Conservation (phyloP, 2,329 filamentous ascomycete genomes). For the Cytospora leucostoma region DNA sequence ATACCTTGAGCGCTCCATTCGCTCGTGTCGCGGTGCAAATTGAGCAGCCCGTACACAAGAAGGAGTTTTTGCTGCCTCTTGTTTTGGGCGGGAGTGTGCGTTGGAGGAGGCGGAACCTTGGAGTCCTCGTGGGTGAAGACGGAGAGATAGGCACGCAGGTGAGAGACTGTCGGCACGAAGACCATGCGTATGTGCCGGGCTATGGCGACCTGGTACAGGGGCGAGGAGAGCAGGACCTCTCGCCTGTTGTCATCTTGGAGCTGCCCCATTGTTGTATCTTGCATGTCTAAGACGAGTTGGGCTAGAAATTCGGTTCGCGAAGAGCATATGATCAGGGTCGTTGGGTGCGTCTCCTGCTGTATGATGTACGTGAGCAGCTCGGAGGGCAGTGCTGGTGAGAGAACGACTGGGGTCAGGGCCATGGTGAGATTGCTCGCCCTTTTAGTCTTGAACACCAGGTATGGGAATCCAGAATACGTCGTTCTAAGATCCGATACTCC, state of each 20-base stretch:
- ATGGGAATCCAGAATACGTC: background rate
- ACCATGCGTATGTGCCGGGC: conserved; percentile 69
- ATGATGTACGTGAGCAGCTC: conserved; percentile 69
- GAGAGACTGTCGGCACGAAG: conserved; percentile 75
- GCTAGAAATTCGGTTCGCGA: conserved; percentile 65
- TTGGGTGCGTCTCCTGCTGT: conserved; percentile 54
- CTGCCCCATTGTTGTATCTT: conserved; percentile 13
- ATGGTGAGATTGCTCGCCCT: background rate
- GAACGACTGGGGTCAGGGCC: conserved; percentile 41
- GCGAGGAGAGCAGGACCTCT: conserved; percentile 55
- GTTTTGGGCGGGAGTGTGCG: conserved; percentile 4
- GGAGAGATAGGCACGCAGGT: conserved; percentile 75
- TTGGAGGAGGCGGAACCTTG: conserved; percentile 40
- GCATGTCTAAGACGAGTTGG: conserved; percentile 54
- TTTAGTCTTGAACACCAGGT: background rate
- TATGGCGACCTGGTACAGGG: conserved; percentile 68
- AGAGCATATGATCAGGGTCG: conserved; percentile 72
- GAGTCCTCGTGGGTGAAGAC: conserved; percentile 48
- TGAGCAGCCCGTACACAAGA: conserved; percentile 65
- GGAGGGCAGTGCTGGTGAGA: conserved; percentile 56
- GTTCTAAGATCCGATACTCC: background rate
- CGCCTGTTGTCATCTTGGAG: background rate
- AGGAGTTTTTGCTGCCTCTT: conserved; percentile 47
- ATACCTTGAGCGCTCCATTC: conserved; percentile 78
- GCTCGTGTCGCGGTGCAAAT: conserved; percentile 66